Base-by-base conservation (phyloP, 1,139 yeast species). In the Yamadazyma triangularis region DNA sequence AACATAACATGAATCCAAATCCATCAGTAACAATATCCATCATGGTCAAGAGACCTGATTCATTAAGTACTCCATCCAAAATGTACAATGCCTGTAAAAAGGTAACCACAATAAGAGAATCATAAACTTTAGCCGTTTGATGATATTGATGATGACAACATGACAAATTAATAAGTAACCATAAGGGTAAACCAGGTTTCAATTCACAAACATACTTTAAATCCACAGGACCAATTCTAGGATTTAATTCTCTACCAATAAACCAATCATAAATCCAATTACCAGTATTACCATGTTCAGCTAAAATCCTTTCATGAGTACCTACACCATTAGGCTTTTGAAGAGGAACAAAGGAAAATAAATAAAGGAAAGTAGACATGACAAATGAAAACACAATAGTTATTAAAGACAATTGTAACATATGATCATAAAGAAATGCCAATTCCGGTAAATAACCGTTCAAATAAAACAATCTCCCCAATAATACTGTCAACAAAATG, bases 21-120 rank as follows among this genome's bases (percentile, higher is more conserved):
- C 98, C 98, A 59, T 91, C 98, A 13, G 96, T 86, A 10, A 95
- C 85, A 32, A 88, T 77, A 53, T 91, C 98, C 72, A 91, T 89
- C 96, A 93, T 93, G 4, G 93, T 78, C 39, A 91, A 65, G 11
- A 82, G 72, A 9, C 96, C 96, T 47, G 78, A 84, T 56, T 91
- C 98, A 54, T 88, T 88, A 42, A 86, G 64, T 0, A 91, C 94
- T 24, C 97, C 96, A 52, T 93, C 98, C 48, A 88, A 66, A 10
- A 88, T 80, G 51, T 91, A 91, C 51, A 82, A 81, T 2, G 81
- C 75, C 57, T 91, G 96, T 41, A 91, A 64, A 2, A 72, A 30
- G 38, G 76, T 77, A 19, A 88, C 80, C 27, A 89, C 58, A 2
- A 83, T 34, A 62, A 91, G 61, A 0, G 96, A 84, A 53, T 85